These are phyloP conservation scores for Saxophila tyrrhenica DNA, from an alignment of 495 filamentous ascomycete species.

Conservation along the genomic window DNA sequence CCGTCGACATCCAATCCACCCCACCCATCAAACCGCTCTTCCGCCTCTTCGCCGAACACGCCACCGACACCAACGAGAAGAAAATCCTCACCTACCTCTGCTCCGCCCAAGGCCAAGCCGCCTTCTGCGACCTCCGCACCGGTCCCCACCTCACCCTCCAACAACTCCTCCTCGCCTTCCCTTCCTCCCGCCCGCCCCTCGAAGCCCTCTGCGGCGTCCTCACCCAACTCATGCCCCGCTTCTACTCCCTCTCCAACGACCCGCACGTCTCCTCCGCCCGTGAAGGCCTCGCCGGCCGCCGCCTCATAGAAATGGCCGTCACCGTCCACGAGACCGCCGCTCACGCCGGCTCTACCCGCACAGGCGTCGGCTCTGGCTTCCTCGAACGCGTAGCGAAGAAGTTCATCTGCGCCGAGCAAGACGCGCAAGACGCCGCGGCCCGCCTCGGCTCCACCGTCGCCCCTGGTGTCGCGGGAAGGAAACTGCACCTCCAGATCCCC, in stretches of 20 bases:
- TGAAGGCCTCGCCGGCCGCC: slow-evolving; percentile 59
- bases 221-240: slow-evolving; percentile 84
- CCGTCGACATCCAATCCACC: slow-evolving; percentile 83
- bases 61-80: slow-evolving; percentile 67
- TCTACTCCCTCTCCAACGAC: slow-evolving; percentile 96
- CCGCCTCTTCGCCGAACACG: slow-evolving; percentile 76
- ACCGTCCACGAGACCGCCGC: slow-evolving; percentile 78
- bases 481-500: slow-evolving; percentile 60
- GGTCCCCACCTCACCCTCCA: slow-evolving; percentile 70
- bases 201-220: slow-evolving; percentile 69
- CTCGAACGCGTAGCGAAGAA: slow-evolving; percentile 67
- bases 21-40: slow-evolving; percentile 82
- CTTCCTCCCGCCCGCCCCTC: slow-evolving; percentile 76
- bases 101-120: slow-evolving; percentile 81
- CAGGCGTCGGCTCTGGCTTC: slow-evolving; percentile 50
- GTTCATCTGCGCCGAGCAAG: slow-evolving; percentile 51
- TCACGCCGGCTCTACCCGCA: slow-evolving; percentile 40
- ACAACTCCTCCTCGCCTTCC: slow-evolving; percentile 86
- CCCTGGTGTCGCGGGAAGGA: slow-evolving; percentile 10
- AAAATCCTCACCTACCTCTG: slow-evolving; percentile 76
- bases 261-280: slow-evolving; percentile 68
- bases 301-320: slow-evolving; percentile 87
- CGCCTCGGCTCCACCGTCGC: not conserved
- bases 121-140: slow-evolving; percentile 91
- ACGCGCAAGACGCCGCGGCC: slow-evolving; percentile 30